These are phyloP conservation scores for Talaromyces sp. DNA, from an alignment of 2,329 filamentous ascomycete species.

Conservation along the genomic window DNA sequence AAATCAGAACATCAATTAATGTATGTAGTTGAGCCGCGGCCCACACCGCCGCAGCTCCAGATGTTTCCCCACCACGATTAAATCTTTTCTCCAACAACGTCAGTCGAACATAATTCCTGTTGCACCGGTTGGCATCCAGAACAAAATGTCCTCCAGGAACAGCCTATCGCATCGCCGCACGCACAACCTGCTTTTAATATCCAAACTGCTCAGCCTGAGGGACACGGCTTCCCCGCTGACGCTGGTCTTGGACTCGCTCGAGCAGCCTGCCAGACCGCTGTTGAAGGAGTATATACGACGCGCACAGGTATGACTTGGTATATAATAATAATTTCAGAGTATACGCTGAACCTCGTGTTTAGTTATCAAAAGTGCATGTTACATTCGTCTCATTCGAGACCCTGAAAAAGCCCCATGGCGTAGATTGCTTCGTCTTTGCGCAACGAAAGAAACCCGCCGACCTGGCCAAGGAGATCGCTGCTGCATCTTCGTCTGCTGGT, in stretches of 20 bases:
- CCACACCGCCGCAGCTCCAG: not conserved
- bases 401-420: conserved; percentile 57
- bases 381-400: conserved; percentile 77
- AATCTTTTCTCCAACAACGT: not conserved
- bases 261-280: conserved; percentile 70
- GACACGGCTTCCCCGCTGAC: conserved; percentile 83
- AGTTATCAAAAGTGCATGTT: conserved; percentile 60
- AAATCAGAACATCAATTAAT: not conserved
- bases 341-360: conserved; percentile 1
- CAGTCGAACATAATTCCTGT: not conserved
- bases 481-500: conserved; percentile 24
- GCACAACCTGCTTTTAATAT: conserved; percentile 78
- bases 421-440: conserved; percentile 64
- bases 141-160: conserved; percentile 30
- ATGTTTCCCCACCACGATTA: not conserved
- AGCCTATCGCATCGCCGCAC: conserved; percentile 63
- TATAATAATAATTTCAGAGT: not conserved
- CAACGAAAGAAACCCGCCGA: conserved; percentile 54
- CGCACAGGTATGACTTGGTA: conserved; percentile 57
- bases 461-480: conserved; percentile 58
- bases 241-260: conserved; percentile 75
- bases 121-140: not conserved
- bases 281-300: conserved; percentile 69
- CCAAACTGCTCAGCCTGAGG: conserved; percentile 72
- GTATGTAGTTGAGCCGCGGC: not conserved